These are phyloP conservation scores for Pseudogymnoascus pannorum DNA, from an alignment of 2,329 filamentous ascomycete species.

Conservation along the genomic window DNA sequence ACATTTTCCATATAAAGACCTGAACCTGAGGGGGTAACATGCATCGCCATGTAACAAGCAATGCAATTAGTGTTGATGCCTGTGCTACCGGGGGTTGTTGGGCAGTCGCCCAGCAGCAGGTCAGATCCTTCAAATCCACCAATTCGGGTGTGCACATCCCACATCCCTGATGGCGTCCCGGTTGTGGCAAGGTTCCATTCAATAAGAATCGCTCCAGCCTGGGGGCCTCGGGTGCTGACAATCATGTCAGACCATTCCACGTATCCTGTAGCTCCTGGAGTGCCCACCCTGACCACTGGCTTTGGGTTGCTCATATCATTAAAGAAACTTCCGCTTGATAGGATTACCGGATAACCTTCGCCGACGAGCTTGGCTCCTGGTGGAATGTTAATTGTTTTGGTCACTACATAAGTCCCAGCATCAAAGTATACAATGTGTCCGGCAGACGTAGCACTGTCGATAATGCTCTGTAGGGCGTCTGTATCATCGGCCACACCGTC, in stretches of 20 bases:
- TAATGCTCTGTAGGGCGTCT: conserved; percentile 47
- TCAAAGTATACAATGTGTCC: conserved; percentile 50
- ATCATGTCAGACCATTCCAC: conserved; percentile 59
- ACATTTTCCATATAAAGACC: conserved; percentile 45
- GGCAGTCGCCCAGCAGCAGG: conserved; percentile 36
- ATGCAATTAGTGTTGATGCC: conserved; percentile 28
- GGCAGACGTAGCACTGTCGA: conserved; percentile 41
- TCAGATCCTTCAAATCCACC: conserved; percentile 43
- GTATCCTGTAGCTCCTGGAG: conserved; percentile 45
- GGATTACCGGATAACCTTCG: conserved; percentile 37
- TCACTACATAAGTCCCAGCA: conserved; percentile 47
- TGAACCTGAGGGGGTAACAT: conserved; percentile 26
- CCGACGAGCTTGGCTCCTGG: conserved; percentile 34
- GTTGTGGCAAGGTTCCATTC: conserved; percentile 53
- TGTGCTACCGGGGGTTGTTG: conserved; percentile 48
- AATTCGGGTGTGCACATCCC: conserved; percentile 35
- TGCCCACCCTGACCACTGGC: conserved; percentile 45
- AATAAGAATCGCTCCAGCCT: conserved; percentile 55
- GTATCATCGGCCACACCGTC: conserved; percentile 55
- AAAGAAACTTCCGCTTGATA: conserved; percentile 36
- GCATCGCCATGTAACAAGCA: conserved; percentile 30
- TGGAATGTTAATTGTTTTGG: conserved; percentile 40
- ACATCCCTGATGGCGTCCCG: conserved; percentile 51
- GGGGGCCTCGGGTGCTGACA: conserved; percentile 50
- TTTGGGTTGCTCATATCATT: conserved; percentile 36